These are phyloP conservation scores for Spathaspora sp. DNA, from an alignment of 805 yeast species.

Conservation along the genomic window DNA sequence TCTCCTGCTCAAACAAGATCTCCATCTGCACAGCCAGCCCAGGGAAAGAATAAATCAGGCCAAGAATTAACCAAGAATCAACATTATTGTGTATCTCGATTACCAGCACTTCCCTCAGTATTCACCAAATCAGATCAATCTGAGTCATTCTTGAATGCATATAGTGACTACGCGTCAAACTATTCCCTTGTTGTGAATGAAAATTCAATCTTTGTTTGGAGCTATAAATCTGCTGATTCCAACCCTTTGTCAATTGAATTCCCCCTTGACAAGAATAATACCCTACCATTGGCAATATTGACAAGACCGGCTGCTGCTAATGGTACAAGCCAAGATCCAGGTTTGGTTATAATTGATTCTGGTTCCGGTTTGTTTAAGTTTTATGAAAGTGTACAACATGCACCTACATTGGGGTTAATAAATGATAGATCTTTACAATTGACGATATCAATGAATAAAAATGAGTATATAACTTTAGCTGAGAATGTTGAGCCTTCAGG, in stretches of 20 bases:
- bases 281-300: slow-evolving; percentile 52
- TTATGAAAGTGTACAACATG: slow-evolving; percentile 71
- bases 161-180: slow-evolving; percentile 44
- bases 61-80: slow-evolving; percentile 55
- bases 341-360: slow-evolving; percentile 63
- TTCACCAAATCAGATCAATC: slow-evolving; percentile 11
- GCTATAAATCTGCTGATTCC: slow-evolving; percentile 57
- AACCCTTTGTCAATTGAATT: slow-evolving; percentile 57
- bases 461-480: slow-evolving; percentile 57
- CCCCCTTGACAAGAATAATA: slow-evolving; percentile 28
- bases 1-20: not conserved
- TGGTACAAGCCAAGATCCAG: slow-evolving; percentile 54
- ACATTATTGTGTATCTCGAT: slow-evolving; percentile 52
- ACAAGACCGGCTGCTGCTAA: slow-evolving; percentile 48
- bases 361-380: slow-evolving; percentile 57
- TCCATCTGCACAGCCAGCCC: not conserved
- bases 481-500: slow-evolving; percentile 74
- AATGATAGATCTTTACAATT: slow-evolving; percentile 43
- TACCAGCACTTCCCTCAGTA: slow-evolving; percentile 53
- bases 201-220: slow-evolving; percentile 64
- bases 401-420: slow-evolving; percentile 61
- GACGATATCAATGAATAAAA: slow-evolving; percentile 29
- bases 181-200: slow-evolving; percentile 49
- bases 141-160: slow-evolving; percentile 29
- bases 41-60: not conserved